Base-by-base conservation (phyloP, 352 stramenopile species). In the Phytophthora palmivora region DNA sequence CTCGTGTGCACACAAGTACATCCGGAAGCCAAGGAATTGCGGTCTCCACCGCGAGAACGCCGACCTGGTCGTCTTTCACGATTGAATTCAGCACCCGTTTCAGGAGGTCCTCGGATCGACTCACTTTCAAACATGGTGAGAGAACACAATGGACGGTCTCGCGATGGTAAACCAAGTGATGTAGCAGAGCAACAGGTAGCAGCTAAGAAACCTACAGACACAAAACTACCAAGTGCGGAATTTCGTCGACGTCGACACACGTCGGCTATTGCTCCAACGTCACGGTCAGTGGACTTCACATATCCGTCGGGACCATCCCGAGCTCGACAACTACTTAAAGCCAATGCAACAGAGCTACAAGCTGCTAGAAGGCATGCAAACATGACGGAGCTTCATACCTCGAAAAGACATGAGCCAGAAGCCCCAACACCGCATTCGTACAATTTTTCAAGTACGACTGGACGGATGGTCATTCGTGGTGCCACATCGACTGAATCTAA, bases 1-100 rank as follows among this genome's bases (percentile, higher is more conserved):
- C 34, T 67, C 5, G 32, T 44, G n/a, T 76, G 68, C 37, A 44
- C 36, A 16, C 63, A 37, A n/a, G 44, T 72, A 52, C 53, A 67
- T 12, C 48, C 52, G 3, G 47, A 61, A 16, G 21, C 26, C 11
- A 56, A 47, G 18, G 34, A 43, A 4, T 12, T 58, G 14, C 48
- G 37, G 3, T 61, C 56, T 53, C 47, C 39, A n/a, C 21, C 26
- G 0, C 49, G 45, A 24, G 30, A 64, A 15, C 45, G 39, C 48
- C 49, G 46, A 32, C 38, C 30, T 9, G 52, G 11, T 46, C 55
- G 53, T n/a, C 51, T 72, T 10, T 37, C 37, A 14, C 44, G 63
- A 9, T 19, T 55, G 48, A 59, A 62, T 41, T 74, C 61, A 53
- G 55, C 42, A 2, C 47, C 55, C 3, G 14, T 28, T 71, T 44